Base-by-base conservation (phyloP, 352 stramenopile species). In the Achlya hypogyna region DNA sequence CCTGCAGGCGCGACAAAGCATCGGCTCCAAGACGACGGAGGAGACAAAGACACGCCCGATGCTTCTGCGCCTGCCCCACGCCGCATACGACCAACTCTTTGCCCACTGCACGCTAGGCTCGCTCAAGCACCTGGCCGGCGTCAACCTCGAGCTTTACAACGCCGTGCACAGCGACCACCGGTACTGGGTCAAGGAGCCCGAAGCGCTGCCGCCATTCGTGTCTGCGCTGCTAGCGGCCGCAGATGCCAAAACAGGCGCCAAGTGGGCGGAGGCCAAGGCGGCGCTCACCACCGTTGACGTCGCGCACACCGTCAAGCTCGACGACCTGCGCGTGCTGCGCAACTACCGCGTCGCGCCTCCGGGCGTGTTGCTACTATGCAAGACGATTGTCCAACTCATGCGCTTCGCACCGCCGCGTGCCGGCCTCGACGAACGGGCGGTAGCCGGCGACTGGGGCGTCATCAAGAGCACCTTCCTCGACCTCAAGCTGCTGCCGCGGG, bases 401-500 rank as follows among this genome's bases (percentile, higher is more conserved):
- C 38, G 60, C 12, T 67, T 67, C 43, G 31, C 42, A n/a, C 60
- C 60, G 18, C 60, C 60, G 2, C 51, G 51, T 35, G 45, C 38
- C 18, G 60, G 60, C 32, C 18, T 67, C 12, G 60, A 67, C 32
- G 40, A 49, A 3, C 40, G 42, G 16, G 60, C 60, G 5, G 34
- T 28, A 4, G 16, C 14, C 5, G 60, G 60, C 31, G 60, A 67
- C 47, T 67, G 60, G 60, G 42, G 60, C 28, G 60, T 58, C 22
- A 67, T 67, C 34, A 67, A 67, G 51, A 67, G 16, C 16, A n/a
- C 14, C 32, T 67, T 67, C 23, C 45, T 67, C 28, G 60, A 67
- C 38, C 25, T 67, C 6, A 67, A 67, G 27, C 25, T 27, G 22
- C 42, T 67, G n/a, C 22, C 59, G 16, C 22, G 31, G 10, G 42